These are phyloP conservation scores for Pascua sp. DNA, from an alignment of 1,284 basidiomycete species.

Conservation along the genomic window DNA sequence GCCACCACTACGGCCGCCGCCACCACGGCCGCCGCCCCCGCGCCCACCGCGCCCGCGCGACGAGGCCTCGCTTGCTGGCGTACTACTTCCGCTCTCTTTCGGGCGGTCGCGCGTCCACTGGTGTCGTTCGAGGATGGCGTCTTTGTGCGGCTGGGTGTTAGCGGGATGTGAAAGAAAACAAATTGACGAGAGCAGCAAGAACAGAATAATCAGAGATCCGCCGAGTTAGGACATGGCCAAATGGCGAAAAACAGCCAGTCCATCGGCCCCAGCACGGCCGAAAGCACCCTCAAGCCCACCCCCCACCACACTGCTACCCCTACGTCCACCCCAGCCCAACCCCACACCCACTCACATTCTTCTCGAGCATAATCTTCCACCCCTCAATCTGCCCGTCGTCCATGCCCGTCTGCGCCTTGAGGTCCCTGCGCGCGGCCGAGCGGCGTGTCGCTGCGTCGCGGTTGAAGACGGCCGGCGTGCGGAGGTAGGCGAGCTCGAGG, in stretches of 20 bases:
- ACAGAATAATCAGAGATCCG: no score
- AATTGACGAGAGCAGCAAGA: no score
- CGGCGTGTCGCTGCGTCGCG: slow-evolving; percentile 68
- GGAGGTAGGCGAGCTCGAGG: slow-evolving; percentile 71
- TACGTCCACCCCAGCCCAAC: no score
- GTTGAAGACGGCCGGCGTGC: slow-evolving; percentile 68
- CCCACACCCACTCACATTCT: slow-evolving; percentile 63
- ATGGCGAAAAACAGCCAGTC: no score
- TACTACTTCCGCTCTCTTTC: no score
- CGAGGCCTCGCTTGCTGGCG: no score
- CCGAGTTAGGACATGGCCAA: no score
- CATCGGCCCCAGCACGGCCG: no score
- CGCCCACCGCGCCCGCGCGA: not conserved
- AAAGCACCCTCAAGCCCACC: slow-evolving; percentile 3
- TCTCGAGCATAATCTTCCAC: slow-evolving; percentile 79
- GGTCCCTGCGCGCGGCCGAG: slow-evolving; percentile 61
- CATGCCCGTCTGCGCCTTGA: slow-evolving; percentile 64
- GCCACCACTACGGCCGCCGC: slow-evolving; percentile 3
- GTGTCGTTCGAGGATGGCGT: slow-evolving; percentile 45
- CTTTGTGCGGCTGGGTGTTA: slow-evolving; percentile 49
- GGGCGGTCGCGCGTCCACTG: slow-evolving; percentile 17
- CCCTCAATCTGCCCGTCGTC: slow-evolving; percentile 78
- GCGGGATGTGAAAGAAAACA: no score
- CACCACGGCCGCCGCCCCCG: not conserved
- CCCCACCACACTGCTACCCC: no score